A percentile compares a stretch with the other conserved stretches of the same genome.
These are phyloP conservation scores for Cadophora sp. DNA, from an alignment of 2,329 filamentous ascomycete species.

Conservation along the genomic window DNA sequence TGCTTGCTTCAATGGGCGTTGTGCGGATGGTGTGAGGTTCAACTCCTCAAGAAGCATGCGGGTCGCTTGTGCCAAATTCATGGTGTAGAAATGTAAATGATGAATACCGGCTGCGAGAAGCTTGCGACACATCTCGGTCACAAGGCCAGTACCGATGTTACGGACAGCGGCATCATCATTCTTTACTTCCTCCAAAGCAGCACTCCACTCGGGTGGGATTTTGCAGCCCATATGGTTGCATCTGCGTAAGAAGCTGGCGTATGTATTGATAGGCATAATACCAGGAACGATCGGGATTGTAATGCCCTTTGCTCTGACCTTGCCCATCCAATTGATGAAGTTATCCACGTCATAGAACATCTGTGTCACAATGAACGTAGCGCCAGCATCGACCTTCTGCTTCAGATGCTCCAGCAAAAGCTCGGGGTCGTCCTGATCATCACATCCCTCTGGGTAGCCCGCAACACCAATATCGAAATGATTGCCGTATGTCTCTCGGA, in stretches of 20 bases:
- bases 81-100: slow-evolving; percentile 98
- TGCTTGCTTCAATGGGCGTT: slow-evolving; percentile 83
- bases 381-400: slow-evolving; percentile 95
- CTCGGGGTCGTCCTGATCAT: slow-evolving; percentile 90
- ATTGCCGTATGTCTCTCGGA: slow-evolving; percentile 78
- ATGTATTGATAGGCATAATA: slow-evolving; percentile 94
- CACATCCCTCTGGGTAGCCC: slow-evolving; percentile 93
- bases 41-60: slow-evolving; percentile 94
- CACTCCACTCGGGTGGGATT: slow-evolving; percentile 81
- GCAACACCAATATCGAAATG: slow-evolving; percentile 98
- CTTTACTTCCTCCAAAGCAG: slow-evolving; percentile 88
- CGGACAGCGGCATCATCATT: slow-evolving; percentile 94
- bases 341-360: slow-evolving; percentile 99
- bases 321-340: slow-evolving; percentile 89
- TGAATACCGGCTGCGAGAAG: slow-evolving; percentile 80
- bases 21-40: slow-evolving; percentile 76
- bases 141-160: slow-evolving; percentile 84
- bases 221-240: slow-evolving; percentile 90
- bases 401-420: slow-evolving; percentile 89
- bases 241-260: slow-evolving; percentile 88
- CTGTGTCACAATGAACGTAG: slow-evolving; percentile 93
- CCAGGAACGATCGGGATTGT: slow-evolving; percentile 83
- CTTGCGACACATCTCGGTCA: slow-evolving; percentile 89
- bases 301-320: slow-evolving; percentile 85
- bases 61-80: slow-evolving; percentile 96